A percentile compares a stretch with the other conserved stretches of the same genome.
These are phyloP conservation scores for Corynespora cassiicola DNA, from an alignment of 2,329 filamentous ascomycete genomes.

Conservation along the genomic window DNA sequence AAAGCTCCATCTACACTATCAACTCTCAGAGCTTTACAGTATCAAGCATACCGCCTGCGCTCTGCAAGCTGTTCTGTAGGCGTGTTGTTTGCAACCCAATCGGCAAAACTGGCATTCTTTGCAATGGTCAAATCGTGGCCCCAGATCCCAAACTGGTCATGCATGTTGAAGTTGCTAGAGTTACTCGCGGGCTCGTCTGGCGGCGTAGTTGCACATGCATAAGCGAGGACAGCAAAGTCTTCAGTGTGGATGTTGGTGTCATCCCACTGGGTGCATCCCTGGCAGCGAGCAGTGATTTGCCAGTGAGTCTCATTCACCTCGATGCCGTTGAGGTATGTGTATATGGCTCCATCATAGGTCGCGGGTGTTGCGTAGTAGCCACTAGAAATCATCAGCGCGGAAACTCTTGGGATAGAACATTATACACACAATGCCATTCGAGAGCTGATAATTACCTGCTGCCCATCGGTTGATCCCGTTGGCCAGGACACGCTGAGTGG, in stretches of 20 bases:
- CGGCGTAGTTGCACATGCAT: constrained; percentile 18
- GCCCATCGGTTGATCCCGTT: constrained; percentile 12
- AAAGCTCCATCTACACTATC: no score
- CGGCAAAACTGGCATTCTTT: constrained; percentile 16
- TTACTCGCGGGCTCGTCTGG: constrained; percentile 16
- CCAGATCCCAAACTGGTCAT: constrained; percentile 23
- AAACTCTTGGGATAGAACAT: constrained; percentile 4
- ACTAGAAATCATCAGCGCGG: constrained; percentile 51
- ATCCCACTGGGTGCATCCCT: constrained; percentile 23
- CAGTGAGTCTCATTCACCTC: constrained; percentile 18
- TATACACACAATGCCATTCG: constrained; percentile 25
- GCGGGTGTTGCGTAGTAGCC: constrained; percentile 95
- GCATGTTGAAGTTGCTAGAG: constrained; percentile 17
- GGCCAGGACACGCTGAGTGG: constrained; percentile 22
- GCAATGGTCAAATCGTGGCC: constrained; percentile 16
- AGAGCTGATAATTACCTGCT: constrained; percentile 16
- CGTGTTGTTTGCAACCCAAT: constrained; percentile 15
- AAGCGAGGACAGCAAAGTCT: constrained; percentile 12
- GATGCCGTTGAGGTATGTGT: constrained; percentile 19
- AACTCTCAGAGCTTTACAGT: no score
- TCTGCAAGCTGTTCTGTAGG: no score
- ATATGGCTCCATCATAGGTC: constrained; percentile 27
- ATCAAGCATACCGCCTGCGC: no score
- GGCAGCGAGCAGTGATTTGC: constrained; percentile 20
- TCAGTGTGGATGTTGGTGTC: constrained; percentile 14